phyloP scores from a whole-genome alignment of 495 filamentous ascomycete species.

The Aspergillus asperescens region DNA sequence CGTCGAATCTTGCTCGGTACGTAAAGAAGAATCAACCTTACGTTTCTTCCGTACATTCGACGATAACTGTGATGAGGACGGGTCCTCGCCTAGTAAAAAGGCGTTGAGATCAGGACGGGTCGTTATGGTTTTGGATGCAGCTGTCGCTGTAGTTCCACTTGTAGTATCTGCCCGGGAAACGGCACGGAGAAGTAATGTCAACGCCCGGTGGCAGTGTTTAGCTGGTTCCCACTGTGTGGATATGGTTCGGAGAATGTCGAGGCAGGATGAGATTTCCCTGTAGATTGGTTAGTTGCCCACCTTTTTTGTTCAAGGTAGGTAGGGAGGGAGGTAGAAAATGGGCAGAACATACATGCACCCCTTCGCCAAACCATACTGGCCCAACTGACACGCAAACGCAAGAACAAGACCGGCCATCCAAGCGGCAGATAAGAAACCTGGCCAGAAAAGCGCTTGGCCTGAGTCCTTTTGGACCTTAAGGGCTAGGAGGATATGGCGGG shows the following conservation, averaged over 20 bases:
- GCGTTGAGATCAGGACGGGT: too few species aligned
- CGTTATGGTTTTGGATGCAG: too few species aligned
- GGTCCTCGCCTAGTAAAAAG: too few species aligned
- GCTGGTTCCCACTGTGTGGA: slow-evolving; percentile 39
- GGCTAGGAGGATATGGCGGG: slow-evolving; percentile 32
- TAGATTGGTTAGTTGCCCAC: background rate
- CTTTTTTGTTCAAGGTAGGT: too few species aligned
- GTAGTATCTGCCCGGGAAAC: slow-evolving; percentile 7
- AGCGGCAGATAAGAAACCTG: slow-evolving; percentile 35
- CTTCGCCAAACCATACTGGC: slow-evolving; percentile 34
- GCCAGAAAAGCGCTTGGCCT: slow-evolving; percentile 38
- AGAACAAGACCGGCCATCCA: slow-evolving; percentile 41
- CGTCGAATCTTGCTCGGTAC: background rate
- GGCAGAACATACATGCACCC: slow-evolving; percentile 28
- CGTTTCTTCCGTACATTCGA: background rate
- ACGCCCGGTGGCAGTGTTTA: slow-evolving; percentile 32
- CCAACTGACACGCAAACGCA: slow-evolving; percentile 39
- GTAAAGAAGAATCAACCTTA: background rate
- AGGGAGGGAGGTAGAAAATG: background rate
- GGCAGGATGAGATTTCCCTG: slow-evolving; percentile 35
- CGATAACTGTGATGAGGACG: too few species aligned
- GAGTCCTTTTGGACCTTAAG: slow-evolving; percentile 28
- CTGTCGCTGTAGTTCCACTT: background rate
- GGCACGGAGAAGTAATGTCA: slow-evolving; percentile 27
- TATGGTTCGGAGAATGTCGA: slow-evolving; percentile 31